These are phyloP conservation scores for Eucalyptus polybractea DNA, from an alignment of 345 rosid genomes.

Conservation along the genomic window DNA sequence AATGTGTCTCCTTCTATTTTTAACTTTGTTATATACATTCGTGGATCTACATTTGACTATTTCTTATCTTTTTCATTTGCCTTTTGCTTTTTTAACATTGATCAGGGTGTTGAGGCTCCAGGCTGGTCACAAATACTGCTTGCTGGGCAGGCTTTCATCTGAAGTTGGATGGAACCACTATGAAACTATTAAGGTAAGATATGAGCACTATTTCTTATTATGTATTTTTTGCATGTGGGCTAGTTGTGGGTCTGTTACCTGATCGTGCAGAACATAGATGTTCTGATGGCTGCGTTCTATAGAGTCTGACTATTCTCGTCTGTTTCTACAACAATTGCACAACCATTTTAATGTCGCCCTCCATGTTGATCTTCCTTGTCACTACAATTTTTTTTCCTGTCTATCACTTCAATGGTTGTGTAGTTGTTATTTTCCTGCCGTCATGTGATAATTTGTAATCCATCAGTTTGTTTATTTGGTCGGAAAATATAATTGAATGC, in stretches of 20 bases:
- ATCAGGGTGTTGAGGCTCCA: constrained; percentile 88
- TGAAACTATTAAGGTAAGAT: constrained; percentile 66
- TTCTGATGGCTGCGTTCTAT: not conserved
- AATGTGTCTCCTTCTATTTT: not conserved
- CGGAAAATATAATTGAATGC: not conserved
- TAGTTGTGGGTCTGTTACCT: not conserved
- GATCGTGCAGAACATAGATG: not conserved
- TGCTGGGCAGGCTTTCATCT: constrained; percentile 61
- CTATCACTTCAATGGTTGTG: not conserved
- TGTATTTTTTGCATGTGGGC: not conserved
- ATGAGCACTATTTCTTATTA: not conserved
- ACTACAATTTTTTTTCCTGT: not conserved
- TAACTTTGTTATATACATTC: not conserved
- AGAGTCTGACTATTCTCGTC: not conserved
- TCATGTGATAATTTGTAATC: not conserved
- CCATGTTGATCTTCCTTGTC: not conserved
- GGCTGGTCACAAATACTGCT: constrained; percentile 73
- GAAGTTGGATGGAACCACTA: constrained; percentile 89
- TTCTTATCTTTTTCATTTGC: not conserved
- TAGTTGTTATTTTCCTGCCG: not conserved
- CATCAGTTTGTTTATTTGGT: not conserved
- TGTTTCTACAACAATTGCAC: not conserved
- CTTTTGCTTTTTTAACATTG: not conserved
- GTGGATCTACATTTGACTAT: not conserved
- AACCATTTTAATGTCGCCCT: not conserved